Percentiles rank a stretch among this genome's conserved stretches.
Conservation (phyloP, 352 stramenopile genomes). For the Phytophthora quininea region DNA sequence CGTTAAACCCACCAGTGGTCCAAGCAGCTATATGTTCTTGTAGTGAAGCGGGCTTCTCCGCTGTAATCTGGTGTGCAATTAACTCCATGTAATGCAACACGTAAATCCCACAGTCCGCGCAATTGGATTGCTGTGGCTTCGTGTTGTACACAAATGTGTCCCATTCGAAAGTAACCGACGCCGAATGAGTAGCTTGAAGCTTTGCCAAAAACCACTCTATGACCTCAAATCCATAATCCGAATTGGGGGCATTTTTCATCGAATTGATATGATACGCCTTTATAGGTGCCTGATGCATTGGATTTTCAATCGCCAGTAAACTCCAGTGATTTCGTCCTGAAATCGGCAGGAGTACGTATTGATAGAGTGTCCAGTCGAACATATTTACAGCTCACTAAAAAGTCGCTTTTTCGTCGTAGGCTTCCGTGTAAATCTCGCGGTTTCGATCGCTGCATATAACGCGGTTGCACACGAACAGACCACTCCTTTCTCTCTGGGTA, state of each 20-base stretch:
- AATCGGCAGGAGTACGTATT: background rate
- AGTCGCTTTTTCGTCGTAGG: background rate
- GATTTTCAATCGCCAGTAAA: constrained; percentile 1
- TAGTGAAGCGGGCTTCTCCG: background rate
- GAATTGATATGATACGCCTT: constrained; percentile 8
- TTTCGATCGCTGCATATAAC: background rate
- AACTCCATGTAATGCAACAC: background rate
- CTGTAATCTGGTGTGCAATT: constrained; percentile 1
- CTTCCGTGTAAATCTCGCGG: background rate
- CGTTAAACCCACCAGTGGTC: background rate
- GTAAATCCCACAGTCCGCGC: background rate
- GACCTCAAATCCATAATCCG: background rate
- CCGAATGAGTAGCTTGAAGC: too few relatives aligned
- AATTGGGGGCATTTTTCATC: background rate
- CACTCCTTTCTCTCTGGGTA: background rate
- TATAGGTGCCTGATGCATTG: background rate
- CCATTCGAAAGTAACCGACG: background rate
- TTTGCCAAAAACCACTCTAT: background rate
- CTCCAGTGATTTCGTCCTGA: constrained; percentile 6
- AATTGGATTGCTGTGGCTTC: background rate
- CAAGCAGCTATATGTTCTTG: background rate
- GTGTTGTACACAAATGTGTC: constrained; percentile 1
- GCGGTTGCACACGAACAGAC: background rate
- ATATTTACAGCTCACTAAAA: background rate
- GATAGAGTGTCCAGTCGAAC: background rate